Conservation (phyloP, 2,329 filamentous ascomycete species). For the Colletotrichum paranaense region DNA sequence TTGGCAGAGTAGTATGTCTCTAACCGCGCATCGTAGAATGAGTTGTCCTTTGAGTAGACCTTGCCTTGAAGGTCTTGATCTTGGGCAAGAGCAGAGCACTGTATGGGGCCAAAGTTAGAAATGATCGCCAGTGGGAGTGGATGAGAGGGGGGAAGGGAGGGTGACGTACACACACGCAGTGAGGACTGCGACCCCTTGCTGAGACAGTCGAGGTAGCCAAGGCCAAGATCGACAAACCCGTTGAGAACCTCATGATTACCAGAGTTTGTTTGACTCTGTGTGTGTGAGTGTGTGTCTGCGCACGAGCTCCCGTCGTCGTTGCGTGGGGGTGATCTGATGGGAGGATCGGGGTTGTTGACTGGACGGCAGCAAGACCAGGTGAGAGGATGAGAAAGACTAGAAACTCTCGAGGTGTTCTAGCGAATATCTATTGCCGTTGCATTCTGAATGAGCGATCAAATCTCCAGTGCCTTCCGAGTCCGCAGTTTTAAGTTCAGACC, state of each 20-base stretch:
- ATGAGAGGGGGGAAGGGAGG: neutral
- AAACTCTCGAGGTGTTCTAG: neutral
- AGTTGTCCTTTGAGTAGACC: constrained; percentile 37
- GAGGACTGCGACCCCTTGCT: constrained; percentile 10
- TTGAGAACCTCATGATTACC: constrained; percentile 13
- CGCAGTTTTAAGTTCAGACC: neutral
- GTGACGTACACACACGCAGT: constrained; percentile 15
- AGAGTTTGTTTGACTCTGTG: neutral
- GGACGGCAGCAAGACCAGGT: neutral
- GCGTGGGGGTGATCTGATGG: neutral
- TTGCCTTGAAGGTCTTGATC: constrained; percentile 39
- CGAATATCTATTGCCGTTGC: neutral
- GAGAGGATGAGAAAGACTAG: neutral
- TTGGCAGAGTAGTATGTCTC: constrained; percentile 45
- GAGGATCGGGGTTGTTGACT: neutral
- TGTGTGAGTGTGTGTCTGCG: neutral
- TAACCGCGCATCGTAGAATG: constrained; percentile 39
- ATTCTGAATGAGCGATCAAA: neutral
- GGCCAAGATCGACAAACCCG: constrained; percentile 12
- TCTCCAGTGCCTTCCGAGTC: too few relatives aligned
- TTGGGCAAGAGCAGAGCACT: constrained; percentile 40
- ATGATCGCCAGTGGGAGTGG: neutral
- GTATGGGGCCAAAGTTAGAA: constrained; percentile 20
- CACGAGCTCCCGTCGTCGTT: neutral
- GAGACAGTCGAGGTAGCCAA: neutral